Conservation (phyloP, 192 early-diverging fungal species). For the Kickxella alabastrina region DNA sequence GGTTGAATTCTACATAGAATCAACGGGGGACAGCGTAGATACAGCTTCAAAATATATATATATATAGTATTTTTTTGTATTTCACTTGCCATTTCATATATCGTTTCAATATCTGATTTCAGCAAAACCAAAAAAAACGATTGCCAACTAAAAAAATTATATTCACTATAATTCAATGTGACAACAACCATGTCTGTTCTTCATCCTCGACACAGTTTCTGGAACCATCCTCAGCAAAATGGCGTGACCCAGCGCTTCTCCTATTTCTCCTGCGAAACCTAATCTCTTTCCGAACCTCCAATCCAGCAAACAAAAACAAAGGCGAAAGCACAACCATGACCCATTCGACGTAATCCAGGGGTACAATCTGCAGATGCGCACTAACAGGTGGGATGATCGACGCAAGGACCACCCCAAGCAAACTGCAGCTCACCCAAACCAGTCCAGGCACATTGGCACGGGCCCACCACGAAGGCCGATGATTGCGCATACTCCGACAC, state of each 20-base stretch:
- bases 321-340: constrained; percentile 19
- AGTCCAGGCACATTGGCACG: constrained; percentile 9
- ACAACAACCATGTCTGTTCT: not conserved
- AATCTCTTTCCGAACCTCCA: constrained; percentile 38
- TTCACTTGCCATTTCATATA: too few relatives aligned
- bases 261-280: not conserved
- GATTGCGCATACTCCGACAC: not conserved
- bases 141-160: not conserved
- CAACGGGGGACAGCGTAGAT: too few relatives aligned
- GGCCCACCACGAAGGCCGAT: not conserved
- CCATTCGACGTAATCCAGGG: constrained; percentile 38
- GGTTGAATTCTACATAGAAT: too few relatives aligned
- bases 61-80: too few relatives aligned
- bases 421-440: constrained; percentile 14
- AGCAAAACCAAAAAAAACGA: not conserved
- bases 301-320: constrained; percentile 15
- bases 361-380: constrained; percentile 25
- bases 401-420: constrained; percentile 11
- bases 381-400: constrained; percentile 16
- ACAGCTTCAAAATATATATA: too few relatives aligned
- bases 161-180: not conserved
- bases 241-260: too few relatives aligned
- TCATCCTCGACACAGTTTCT: not conserved
- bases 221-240: not conserved
- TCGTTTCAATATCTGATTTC: not conserved